phyloP scores from a whole-genome alignment of 2,329 filamentous ascomycete genomes.

The Trichoderma brevicompactum region DNA sequence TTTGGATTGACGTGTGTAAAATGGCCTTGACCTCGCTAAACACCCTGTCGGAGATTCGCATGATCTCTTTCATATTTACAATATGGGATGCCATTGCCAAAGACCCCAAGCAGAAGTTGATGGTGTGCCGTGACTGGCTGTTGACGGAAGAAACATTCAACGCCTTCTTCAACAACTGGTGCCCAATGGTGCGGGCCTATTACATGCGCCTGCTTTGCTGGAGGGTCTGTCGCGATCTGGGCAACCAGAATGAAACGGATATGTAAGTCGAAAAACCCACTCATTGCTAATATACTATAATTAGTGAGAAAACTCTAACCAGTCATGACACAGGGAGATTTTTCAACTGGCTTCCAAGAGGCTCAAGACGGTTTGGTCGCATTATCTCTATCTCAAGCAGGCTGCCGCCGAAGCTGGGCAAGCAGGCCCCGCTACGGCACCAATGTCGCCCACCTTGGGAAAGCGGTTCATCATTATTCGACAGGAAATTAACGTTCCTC shows the following conservation, averaged over 20 bases:
- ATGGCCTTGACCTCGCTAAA: slow-evolving; percentile 83
- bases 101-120: slow-evolving; percentile 68
- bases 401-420: slow-evolving; percentile 61
- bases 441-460: slow-evolving; percentile 83
- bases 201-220: slow-evolving; percentile 90
- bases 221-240: slow-evolving; percentile 79
- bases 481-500: slow-evolving; percentile 64
- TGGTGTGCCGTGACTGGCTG: slow-evolving; percentile 75
- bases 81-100: slow-evolving; percentile 75
- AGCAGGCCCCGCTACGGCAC: slow-evolving; percentile 71
- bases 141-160: slow-evolving; percentile 76
- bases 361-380: slow-evolving; percentile 74
- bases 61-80: slow-evolving; percentile 80
- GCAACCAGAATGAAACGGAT: slow-evolving; percentile 66
- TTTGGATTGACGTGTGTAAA: slow-evolving; percentile 82
- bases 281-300: background rate
- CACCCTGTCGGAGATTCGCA: slow-evolving; percentile 84
- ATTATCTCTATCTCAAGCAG: slow-evolving; percentile 76
- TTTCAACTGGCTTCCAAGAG: slow-evolving; percentile 69
- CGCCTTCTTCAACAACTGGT: slow-evolving; percentile 90
- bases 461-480: slow-evolving; percentile 88
- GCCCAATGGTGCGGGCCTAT: slow-evolving; percentile 91
- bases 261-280: slow-evolving; percentile 55
- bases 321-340: slow-evolving; percentile 60
- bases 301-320: no score